Percentiles rank a stretch among this genome's conserved stretches.
phyloP scores from a whole-genome alignment of 2,329 filamentous ascomycete species.

The Sporothrix luriei region DNA sequence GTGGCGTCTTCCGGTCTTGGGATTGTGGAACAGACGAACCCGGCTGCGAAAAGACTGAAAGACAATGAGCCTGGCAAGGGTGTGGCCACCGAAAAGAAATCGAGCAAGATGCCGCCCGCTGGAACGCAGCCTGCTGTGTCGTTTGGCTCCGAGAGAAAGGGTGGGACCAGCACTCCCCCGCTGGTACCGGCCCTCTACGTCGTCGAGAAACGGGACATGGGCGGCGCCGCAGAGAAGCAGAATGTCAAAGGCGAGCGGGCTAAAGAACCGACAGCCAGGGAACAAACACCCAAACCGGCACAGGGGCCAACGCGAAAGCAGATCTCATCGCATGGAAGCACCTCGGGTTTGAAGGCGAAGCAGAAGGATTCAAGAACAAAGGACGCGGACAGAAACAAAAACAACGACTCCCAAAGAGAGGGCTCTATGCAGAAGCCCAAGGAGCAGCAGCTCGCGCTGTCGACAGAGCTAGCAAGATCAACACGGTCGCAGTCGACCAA shows the following conservation, averaged over 20 bases:
- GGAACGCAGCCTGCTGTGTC: not conserved
- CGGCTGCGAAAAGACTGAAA: not conserved
- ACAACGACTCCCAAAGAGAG: not conserved
- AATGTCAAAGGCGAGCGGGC: not conserved
- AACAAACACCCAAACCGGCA: not conserved
- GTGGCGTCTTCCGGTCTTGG: not conserved
- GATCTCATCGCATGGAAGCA: not conserved
- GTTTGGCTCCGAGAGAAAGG: not conserved
- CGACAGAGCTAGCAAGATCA: not conserved
- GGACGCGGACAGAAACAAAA: not conserved
- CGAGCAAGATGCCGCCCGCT: not conserved
- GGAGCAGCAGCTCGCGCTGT: not conserved
- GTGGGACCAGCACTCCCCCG: not conserved
- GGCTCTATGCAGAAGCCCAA: not conserved
- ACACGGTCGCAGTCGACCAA: not conserved
- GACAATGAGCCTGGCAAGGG: slow-evolving; percentile 37
- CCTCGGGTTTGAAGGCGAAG: not conserved
- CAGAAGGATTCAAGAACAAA: not conserved
- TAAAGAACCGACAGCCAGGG: not conserved
- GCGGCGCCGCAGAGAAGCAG: not conserved
- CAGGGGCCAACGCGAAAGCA: not conserved
- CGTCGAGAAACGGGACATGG: not conserved
- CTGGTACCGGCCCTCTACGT: not conserved
- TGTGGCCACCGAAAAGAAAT: not conserved
- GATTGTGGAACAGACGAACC: not conserved